Evolutionary conservation across 805 yeast species (phyloP), one percentile per base, ranked within the genome.

Genomic region (Saccharomycopsis sp.): DNA sequence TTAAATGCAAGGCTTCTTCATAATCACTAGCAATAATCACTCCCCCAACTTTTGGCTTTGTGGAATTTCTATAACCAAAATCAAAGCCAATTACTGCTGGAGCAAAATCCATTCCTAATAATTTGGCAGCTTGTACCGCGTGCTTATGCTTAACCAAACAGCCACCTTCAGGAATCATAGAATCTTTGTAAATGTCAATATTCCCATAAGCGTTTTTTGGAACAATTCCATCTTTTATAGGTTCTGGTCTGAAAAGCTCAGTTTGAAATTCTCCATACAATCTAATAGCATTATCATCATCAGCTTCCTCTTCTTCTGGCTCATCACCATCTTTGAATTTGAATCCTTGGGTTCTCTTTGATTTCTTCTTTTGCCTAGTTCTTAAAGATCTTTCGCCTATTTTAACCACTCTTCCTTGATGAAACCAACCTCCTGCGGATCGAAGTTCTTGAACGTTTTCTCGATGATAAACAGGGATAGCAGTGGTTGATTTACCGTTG

Each of bases 41-140:
- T 2, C 97, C 97, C 3, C 77, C 75, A 31, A 76, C 69, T 39
- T 66, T 63, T 0, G 94, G 89, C 9, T 74, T 76, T 0, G 81
- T 76, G 27, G 53, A 52, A 21, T 65, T 57, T 32, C 65, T 55
- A 32, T 60, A 58, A 21, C 66, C 70, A 59, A 83, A 92, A 41
- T 85, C 92, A 60, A 92, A 89, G 0, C 88, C 85, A 2, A 79
- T 78, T 2, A 87, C 88, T 0, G 96, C 97, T 36, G 75, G 78
- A 0, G 95, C 96, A 61, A 68, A 86, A 49, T 85, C 95, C 5
- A 89, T 67, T 0, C 71, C 74, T 9, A 88, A 51, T 1, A 76
- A 53, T 43, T 70, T 70, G 0, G 94, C 94, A 0, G 97, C 96
- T 36, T 66, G 66, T 29, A 71, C 74, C 0, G 82, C 74, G 42